These are phyloP conservation scores for Sanghuangporus sanghuang DNA, from an alignment of 1,284 basidiomycete genomes.

Conservation along the genomic window DNA sequence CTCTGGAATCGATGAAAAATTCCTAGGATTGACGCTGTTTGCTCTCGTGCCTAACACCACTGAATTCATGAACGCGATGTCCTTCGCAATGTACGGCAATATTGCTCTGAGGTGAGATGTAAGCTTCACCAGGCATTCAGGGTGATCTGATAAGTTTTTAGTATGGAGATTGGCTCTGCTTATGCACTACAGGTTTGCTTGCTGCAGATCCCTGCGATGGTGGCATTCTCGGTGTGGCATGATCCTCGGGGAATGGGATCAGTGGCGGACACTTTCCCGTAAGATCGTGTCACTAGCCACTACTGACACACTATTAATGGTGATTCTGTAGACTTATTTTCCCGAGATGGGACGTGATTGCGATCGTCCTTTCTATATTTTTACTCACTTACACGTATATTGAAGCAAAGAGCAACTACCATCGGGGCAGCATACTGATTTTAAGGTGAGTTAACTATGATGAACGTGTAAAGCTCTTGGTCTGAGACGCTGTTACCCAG, in stretches of 20 bases:
- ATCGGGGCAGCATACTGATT: constrained; percentile 89
- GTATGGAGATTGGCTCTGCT: constrained; percentile 99
- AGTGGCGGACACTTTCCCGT: constrained; percentile 87
- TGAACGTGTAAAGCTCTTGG: background rate
- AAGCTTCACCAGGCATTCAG: background rate
- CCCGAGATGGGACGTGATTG: constrained; percentile 97
- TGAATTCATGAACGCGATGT: constrained; percentile 99
- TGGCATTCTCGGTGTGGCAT: constrained; percentile 95
- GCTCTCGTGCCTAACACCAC: constrained; percentile 98
- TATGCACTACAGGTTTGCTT: constrained; percentile 98
- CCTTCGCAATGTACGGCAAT: constrained; percentile 97
- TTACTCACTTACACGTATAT: constrained; percentile 99
- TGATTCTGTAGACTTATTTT: constrained; percentile 75
- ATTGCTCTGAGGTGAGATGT: constrained; percentile 83
- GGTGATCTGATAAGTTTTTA: constrained; percentile 29
- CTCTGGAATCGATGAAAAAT: constrained; percentile 97
- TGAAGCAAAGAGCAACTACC: constrained; percentile 96
- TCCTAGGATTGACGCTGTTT: constrained; percentile 94
- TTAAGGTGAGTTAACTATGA: constrained; percentile 55
- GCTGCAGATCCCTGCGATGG: constrained; percentile 98
- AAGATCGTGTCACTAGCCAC: constrained; percentile 30
- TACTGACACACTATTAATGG: background rate
- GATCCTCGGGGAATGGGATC: constrained; percentile 78
- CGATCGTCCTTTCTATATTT: constrained; percentile 93
- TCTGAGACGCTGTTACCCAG: constrained; percentile 26